Evolutionary conservation across 1,139 yeast genomes (phyloP), one percentile per base, ranked within the genome.

Genomic region (Geotrichum carabidarum): DNA sequence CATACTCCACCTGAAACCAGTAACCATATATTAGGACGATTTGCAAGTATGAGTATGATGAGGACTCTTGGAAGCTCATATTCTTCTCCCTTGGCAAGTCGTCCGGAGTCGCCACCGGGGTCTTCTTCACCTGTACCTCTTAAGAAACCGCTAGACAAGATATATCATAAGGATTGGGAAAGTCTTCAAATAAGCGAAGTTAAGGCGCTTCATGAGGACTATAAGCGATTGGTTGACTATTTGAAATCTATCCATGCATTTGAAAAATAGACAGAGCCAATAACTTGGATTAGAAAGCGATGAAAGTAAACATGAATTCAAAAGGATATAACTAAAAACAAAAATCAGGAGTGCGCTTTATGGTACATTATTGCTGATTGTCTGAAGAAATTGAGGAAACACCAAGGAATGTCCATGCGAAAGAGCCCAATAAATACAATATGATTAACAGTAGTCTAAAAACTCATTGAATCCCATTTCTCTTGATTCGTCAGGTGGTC

Each of bases 201-300:
- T 31, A 63, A 61, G 40, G 66, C 61, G 34, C 63, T 74, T 37
- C 68, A 71, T 47, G 59, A 61, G 2, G 77, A 74, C 50, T 74
- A 74, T 58, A 69, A 66, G 51, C 63, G 73, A 15, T 59, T 73
- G 43, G 73, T 62, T 42, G 58, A 58, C 47, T 62, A 62, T 53
- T 54, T 68, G 37, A 59, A 62, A 53, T 53, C 61, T n/a, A 60
- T 63, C 5, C 58, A 62, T 50, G 71, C 68, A 49, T 69, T 68
- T 60, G 65, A 66, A 44, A 62, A 62, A 36, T 45, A 36, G 18
- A 43, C 15, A 17, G 4, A 41, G 37, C 12, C 12, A 34, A 34
- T 11, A 34, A n/a, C 14, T 34, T 11, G 14, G 12, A 34, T 34
- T 11, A 11, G 6, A 34, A 11, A 34, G 17, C 5, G n/a, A 15